Evolutionary conservation across 2,329 filamentous ascomycete species (phyloP), one percentile per base, ranked within the genome.

Genomic region (Fusarium transvaalense): DNA sequence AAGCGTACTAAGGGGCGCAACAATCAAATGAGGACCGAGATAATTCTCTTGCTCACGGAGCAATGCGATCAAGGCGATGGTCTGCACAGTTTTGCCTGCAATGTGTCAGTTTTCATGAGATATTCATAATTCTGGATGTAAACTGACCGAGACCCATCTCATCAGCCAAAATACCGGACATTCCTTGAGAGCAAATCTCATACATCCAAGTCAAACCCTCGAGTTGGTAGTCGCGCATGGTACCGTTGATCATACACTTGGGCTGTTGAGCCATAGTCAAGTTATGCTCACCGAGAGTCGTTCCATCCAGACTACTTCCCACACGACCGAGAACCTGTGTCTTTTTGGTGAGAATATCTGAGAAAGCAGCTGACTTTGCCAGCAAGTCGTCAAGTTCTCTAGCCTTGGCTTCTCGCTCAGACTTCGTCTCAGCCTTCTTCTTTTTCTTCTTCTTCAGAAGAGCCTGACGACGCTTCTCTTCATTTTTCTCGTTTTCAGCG

Each of bases 201-300:
- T 92, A 97, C 83, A 99, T 90, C 96, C 96, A 99, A 1, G 97
- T 97, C 1, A 99, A 79, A 0, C 96, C 96, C 76, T 98, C 95
- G 0, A 99, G 82, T 74, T 99, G 96, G 76, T 99, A 99, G 66
- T 92, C 91, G 19, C 94, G 86, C 95, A 99, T 98, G 6, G 90
- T 91, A 2, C 96, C 96, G 7, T 93, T 93, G 1, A 91, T 89
- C 72, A 99, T 89, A 61, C 94, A 89, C 67, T 91, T 89, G 0
- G 96, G 96, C 76, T 99, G 96, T 65, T 91, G 85, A 0, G 94
- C 95, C 77, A 97, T 93, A 58, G 89, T 85, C 17, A 97, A 79
- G 55, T 94, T 86, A 56, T 89, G 88, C 64, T 89, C 87, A 8
- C 87, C 86, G 0, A 90, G 77, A 0, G 85, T 81, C 70, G 89